Conservation (phyloP, 805 yeast species). For the Wickerhamiella bombiphila region DNA sequence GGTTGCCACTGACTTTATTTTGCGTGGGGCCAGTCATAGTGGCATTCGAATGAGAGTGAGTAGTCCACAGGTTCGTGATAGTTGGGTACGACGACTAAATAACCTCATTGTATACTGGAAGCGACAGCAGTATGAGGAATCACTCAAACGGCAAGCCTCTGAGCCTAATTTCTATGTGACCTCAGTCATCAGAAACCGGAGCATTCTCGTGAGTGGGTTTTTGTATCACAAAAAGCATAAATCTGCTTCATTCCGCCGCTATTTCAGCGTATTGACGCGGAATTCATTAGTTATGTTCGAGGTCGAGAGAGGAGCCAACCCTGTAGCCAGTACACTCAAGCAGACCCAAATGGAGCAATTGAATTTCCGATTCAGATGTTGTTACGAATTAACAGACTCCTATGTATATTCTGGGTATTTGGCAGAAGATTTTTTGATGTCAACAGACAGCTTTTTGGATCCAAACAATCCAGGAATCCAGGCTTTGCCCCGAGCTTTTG, state of each 20-base stretch:
- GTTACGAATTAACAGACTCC: not conserved
- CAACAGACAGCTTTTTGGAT: constrained; percentile 32
- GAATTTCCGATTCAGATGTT: not conserved
- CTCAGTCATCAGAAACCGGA: constrained; percentile 41
- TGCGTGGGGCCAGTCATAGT: constrained; percentile 13
- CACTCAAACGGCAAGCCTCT: constrained; percentile 5
- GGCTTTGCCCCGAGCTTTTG: constrained; percentile 54
- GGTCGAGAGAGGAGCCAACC: constrained; percentile 20
- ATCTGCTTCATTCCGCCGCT: constrained; percentile 49
- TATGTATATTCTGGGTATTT: constrained; percentile 62
- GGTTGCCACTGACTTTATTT: constrained; percentile 14
- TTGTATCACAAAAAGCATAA: constrained; percentile 57
- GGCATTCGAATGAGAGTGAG: constrained; percentile 5
- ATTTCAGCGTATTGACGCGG: constrained; percentile 52
- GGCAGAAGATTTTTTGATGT: constrained; percentile 42
- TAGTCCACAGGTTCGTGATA: constrained; percentile 28
- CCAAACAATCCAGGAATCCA: constrained; percentile 38
- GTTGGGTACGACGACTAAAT: constrained; percentile 48
- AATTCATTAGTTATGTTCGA: constrained; percentile 50
- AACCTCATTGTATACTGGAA: constrained; percentile 47
- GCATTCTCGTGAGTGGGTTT: constrained; percentile 49
- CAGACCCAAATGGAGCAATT: not conserved
- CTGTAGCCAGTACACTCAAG: not conserved
- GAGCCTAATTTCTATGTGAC: constrained; percentile 20
- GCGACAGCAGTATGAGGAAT: constrained; percentile 29